Percentiles rank a stretch among this genome's conserved stretches.
These are phyloP conservation scores for Phytophthora foliorum DNA, from an alignment of 352 stramenopile genomes.

Conservation along the genomic window DNA sequence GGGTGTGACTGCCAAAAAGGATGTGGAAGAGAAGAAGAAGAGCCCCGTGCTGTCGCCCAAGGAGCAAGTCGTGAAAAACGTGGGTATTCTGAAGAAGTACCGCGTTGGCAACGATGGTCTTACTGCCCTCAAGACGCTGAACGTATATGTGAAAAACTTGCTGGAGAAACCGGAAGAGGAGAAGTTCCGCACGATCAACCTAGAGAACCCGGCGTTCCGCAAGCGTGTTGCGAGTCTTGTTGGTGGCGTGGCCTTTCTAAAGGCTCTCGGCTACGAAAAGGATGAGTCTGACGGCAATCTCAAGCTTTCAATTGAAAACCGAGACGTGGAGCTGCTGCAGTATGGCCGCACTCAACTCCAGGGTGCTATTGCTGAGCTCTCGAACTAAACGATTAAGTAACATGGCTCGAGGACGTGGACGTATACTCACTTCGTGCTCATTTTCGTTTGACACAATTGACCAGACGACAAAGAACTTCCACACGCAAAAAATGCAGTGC, in stretches of 20 bases:
- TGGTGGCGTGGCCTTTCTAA: slow-evolving; percentile 88
- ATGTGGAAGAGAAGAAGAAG: slow-evolving; percentile 41
- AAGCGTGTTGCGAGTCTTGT: slow-evolving; percentile 89
- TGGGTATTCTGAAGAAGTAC: slow-evolving; percentile 89
- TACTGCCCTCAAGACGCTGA: slow-evolving; percentile 85
- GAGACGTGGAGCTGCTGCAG: slow-evolving; percentile 69
- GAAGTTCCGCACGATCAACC: slow-evolving; percentile 93
- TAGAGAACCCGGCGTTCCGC: slow-evolving; percentile 92
- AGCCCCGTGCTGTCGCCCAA: slow-evolving; percentile 63
- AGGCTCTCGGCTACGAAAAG: slow-evolving; percentile 91
- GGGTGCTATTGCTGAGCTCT: slow-evolving; percentile 74
- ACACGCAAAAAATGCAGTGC: slow-evolving; percentile 10
- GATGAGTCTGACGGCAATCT: slow-evolving; percentile 74
- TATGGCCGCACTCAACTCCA: slow-evolving; percentile 68
- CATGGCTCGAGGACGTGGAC: slow-evolving; percentile 45
- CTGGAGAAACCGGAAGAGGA: slow-evolving; percentile 89
- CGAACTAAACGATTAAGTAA: slow-evolving; percentile 42
- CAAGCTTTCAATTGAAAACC: slow-evolving; percentile 69
- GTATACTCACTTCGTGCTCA: slow-evolving; percentile 11
- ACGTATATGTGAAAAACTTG: slow-evolving; percentile 91
- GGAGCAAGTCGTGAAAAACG: slow-evolving; percentile 77
- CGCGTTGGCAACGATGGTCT: slow-evolving; percentile 84
- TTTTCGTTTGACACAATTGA: not conserved
- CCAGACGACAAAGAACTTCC: slow-evolving; percentile 8
- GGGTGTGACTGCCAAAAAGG: slow-evolving; percentile 33